Percentiles rank a stretch among this genome's conserved stretches.
These are phyloP conservation scores for Pichia sp. DNA, from an alignment of 1,139 yeast genomes.

Conservation along the genomic window DNA sequence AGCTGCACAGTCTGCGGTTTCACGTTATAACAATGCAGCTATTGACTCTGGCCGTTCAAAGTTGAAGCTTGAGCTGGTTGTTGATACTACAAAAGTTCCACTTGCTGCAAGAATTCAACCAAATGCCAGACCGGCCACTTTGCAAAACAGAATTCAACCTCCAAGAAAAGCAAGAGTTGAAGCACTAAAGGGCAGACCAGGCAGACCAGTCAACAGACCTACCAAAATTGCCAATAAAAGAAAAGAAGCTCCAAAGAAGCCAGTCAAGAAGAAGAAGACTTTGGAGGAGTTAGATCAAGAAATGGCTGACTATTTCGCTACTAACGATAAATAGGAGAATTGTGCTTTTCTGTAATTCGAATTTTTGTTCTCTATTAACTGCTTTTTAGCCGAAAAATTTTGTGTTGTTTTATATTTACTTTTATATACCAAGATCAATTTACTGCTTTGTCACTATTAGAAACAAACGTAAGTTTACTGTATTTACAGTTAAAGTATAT, in stretches of 20 bases:
- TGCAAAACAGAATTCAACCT: background rate
- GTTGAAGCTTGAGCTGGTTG: conserved; percentile 77
- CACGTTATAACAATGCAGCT: conserved; percentile 86
- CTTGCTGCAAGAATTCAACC: conserved; percentile 68
- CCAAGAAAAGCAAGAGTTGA: conserved; percentile 2
- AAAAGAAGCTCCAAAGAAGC: conserved; percentile 29
- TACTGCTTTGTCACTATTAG: background rate
- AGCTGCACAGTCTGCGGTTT: conserved; percentile 72
- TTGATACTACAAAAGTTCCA: conserved; percentile 81
- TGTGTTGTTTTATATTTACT: background rate
- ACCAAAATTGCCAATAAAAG: conserved; percentile 4
- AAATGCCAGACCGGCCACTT: conserved; percentile 27
- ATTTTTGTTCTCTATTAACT: conserved; percentile 1
- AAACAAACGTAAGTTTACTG: background rate
- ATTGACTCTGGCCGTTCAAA: conserved; percentile 81
- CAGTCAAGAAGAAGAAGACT: conserved; percentile 58
- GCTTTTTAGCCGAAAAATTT: background rate
- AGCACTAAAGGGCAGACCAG: conserved; percentile 16
- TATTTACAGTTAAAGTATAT: background rate
- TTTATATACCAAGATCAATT: background rate
- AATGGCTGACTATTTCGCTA: conserved; percentile 60
- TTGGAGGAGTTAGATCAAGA: conserved; percentile 90
- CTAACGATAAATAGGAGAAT: conserved; percentile 22
- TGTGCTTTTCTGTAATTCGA: background rate
- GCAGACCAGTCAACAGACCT: conserved; percentile 8